These are phyloP conservation scores for Aristolochia contorta DNA, from an alignment of 164 flowering plant species.

Conservation along the genomic window DNA sequence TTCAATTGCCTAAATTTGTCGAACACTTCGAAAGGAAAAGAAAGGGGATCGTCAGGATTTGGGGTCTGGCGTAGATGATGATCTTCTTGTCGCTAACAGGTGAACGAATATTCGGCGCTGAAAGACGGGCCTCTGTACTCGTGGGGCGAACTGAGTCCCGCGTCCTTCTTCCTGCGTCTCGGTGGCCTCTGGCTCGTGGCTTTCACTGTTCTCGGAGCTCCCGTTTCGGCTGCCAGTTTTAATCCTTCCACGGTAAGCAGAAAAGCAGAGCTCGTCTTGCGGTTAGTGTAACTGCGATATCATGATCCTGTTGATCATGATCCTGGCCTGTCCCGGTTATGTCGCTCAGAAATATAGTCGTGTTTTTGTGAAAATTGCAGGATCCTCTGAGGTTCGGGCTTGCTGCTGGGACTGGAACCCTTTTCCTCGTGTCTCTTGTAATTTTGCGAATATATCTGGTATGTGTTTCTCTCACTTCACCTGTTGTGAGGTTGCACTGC, in stretches of 20 bases:
- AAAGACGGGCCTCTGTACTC: slow-evolving; percentile 73
- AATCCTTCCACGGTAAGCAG: slow-evolving; percentile 70
- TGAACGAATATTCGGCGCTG: slow-evolving; percentile 83
- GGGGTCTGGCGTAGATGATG: background rate
- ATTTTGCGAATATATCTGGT: slow-evolving; percentile 89
- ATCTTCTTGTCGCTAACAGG: slow-evolving; percentile 30
- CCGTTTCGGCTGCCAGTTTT: slow-evolving; percentile 94
- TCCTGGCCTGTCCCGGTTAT: no score
- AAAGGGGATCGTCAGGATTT: no score
- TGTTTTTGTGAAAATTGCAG: slow-evolving; percentile 32
- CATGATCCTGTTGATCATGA: no score
- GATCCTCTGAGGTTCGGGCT: slow-evolving; percentile 74
- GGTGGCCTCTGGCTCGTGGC: slow-evolving; percentile 82
- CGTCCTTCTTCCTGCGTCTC: slow-evolving; percentile 59
- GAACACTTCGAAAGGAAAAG: no score
- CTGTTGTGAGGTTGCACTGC: slow-evolving; percentile 63
- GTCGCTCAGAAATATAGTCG: background rate
- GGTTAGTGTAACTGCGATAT: background rate
- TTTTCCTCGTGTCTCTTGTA: slow-evolving; percentile 76
- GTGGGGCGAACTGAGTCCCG: slow-evolving; percentile 88
- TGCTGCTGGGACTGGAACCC: slow-evolving; percentile 91
- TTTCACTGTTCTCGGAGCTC: slow-evolving; percentile 76
- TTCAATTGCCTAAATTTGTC: no score
- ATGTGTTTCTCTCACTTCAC: slow-evolving; percentile 6
- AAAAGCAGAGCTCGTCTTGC: background rate